A percentile compares a stretch with the other conserved stretches of the same genome.
Evolutionary conservation across 2,329 filamentous ascomycete species (phyloP).

Genomic region (Ophiognomonia clavigignenti-juglandacearum): DNA sequence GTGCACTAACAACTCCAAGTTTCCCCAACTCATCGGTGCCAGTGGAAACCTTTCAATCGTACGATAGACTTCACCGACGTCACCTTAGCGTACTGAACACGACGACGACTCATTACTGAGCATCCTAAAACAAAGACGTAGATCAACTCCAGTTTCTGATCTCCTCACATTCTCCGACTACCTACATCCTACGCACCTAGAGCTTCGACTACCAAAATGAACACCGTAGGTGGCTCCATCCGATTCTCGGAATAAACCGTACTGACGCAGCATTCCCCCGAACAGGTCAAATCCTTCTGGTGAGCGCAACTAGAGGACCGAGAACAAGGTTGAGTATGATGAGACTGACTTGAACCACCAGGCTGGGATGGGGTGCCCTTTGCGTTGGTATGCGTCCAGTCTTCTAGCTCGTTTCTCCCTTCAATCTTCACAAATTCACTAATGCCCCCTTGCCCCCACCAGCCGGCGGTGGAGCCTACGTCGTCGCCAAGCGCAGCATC

Average conservation of each 20-base stretch:
- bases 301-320: constrained; percentile 23
- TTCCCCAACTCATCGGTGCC: no score
- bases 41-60: no score
- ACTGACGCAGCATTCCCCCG: constrained; percentile 6
- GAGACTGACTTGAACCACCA: constrained; percentile 31
- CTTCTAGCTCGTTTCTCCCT: background rate
- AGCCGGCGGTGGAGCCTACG: constrained; percentile 91
- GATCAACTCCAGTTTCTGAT: no score
- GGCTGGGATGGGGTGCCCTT: constrained; percentile 88
- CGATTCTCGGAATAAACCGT: background rate
- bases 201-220: no score
- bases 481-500: constrained; percentile 91
- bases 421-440: background rate
- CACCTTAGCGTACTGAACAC: no score
- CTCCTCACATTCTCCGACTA: background rate
- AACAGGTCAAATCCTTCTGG: constrained; percentile 63
- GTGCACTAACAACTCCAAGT: no score
- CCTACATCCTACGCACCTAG: background rate
- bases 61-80: no score
- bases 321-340: background rate
- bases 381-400: constrained; percentile 62
- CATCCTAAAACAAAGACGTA: no score
- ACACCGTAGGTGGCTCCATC: constrained; percentile 41
- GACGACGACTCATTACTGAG: no score
- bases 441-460: constrained; percentile 12